Percentiles rank a stretch among this genome's conserved stretches.
Conservation (phyloP, 163 green algal species). For the Prototheca wickerhamii region DNA sequence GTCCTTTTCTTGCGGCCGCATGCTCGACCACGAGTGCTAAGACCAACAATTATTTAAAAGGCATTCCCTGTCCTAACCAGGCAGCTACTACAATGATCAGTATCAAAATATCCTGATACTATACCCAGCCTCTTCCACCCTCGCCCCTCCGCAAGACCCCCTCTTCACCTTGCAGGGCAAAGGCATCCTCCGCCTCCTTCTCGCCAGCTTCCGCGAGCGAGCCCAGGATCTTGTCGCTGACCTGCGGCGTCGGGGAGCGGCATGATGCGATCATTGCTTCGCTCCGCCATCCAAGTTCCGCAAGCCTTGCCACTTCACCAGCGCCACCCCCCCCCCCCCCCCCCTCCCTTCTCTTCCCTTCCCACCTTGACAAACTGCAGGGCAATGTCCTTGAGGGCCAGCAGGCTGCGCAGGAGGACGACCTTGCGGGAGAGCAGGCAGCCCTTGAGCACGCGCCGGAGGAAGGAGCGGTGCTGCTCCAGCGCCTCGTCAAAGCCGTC, state of each 20-base stretch:
- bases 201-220: background rate
- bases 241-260: background rate
- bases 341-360: slow-evolving; percentile 3
- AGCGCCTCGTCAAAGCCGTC: slow-evolving; percentile 42
- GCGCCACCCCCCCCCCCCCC: slow-evolving; percentile 9
- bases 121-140: too few relatives aligned
- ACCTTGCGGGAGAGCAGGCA: slow-evolving; percentile 45
- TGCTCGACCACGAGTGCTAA: background rate
- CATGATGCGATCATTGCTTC: too few relatives aligned
- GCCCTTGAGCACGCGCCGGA: slow-evolving; percentile 38
- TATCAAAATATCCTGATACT: too few relatives aligned
- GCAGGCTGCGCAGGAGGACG: slow-evolving; percentile 24
- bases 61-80: background rate
- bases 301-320: background rate
- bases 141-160: background rate
- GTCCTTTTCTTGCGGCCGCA: background rate
- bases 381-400: slow-evolving; percentile 33
- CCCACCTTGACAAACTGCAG: slow-evolving; percentile 25
- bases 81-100: background rate
- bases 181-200: background rate
- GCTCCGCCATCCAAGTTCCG: too few relatives aligned
- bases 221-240: background rate
- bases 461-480: slow-evolving; percentile 32
- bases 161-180: background rate
- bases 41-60: background rate